These are phyloP conservation scores for Talaromyces sp. DNA, from an alignment of 2,329 filamentous ascomycete species.

Conservation along the genomic window DNA sequence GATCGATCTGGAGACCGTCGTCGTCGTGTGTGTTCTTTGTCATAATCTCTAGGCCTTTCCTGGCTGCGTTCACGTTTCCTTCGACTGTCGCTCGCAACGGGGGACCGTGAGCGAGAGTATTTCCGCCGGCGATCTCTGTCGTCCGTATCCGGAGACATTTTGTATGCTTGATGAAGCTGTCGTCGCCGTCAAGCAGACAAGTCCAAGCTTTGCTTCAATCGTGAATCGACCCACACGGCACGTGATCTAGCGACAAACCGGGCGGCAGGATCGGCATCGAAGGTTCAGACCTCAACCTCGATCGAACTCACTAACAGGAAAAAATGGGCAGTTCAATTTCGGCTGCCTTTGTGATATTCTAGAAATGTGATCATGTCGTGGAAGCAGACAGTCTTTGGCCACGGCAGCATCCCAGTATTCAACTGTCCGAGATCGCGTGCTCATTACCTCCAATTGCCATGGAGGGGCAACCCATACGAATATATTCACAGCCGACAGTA, in stretches of 20 bases:
- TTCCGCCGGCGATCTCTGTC: constrained; percentile 24
- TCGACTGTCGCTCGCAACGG: constrained; percentile 14
- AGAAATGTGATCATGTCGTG: constrained; percentile 49
- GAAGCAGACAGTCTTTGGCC: constrained; percentile 41
- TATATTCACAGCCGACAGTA: constrained; percentile 27
- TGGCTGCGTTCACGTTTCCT: constrained; percentile 26
- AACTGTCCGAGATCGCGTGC: constrained; percentile 37
- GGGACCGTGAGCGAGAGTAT: constrained; percentile 19
- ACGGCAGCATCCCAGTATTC: constrained; percentile 36
- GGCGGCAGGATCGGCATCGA: not conserved
- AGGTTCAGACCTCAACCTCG: not conserved
- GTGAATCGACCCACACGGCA: not conserved
- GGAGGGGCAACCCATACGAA: constrained; percentile 13
- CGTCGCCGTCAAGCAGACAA: not conserved
- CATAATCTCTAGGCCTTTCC: constrained; percentile 15
- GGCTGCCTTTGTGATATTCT: constrained; percentile 22
- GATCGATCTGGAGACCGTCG: constrained; percentile 26
- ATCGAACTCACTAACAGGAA: not conserved
- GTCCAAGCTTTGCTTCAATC: not conserved
- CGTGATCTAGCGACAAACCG: not conserved
- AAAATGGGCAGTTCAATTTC: constrained; percentile 13
- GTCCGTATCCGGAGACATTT: constrained; percentile 20
- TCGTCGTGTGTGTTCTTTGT: constrained; percentile 8
- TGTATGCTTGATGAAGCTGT: not conserved
- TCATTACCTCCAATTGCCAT: constrained; percentile 31